Base-by-base conservation (phyloP, 768 basidiomycete genomes). In the Boletus bicolor region DNA sequence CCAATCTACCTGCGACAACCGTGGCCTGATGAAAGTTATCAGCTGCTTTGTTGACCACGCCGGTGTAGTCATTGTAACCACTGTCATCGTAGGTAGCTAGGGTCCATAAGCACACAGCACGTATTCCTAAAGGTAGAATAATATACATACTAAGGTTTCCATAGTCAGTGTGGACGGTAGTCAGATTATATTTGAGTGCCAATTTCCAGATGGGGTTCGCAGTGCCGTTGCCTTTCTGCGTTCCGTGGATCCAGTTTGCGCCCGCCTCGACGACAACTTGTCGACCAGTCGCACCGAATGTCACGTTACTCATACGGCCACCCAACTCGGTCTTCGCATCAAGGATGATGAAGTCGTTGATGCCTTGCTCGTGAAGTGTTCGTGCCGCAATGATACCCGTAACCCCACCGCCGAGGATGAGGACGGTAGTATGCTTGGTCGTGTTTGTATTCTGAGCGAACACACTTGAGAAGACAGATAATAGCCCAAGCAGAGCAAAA, bases 331-430 rank as follows among this genome's bases (percentile, higher is more conserved):
- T 54, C 28, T 81, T 76, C 1, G 77, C 86, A 54, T 89, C 87
- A 30, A 89, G 64, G 49, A 88, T 75, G 44, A 84, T 65, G 64
- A 85, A 85, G 61, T 84, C 75, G 28, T 76, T 57, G 56, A 86
- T 77, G 5, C 81, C 81, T 24, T 76, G 69, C 50, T 77, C 67
- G 48, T 84, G 75, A 11, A 87, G 73, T 0, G 82, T 80, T 30
- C 80, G 78, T 14, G 86, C 87, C 6, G 85, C 85, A 35, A 84
- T 82, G 34, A 87, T 72, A 12, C 87, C 86, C 5, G 86, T 72
- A 36, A 87, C 77, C 9, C 86, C 85, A 19, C 84, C 86, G 2
- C 86, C 86, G 11, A 87, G 75, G 50, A 87, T 82, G 42, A 87
- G 76, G 4, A 85, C 78, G 15, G 64, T 73, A 6, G 66, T 62